phyloP scores from a whole-genome alignment of 305 asterid genomes.

The Fraxinus floribunda region DNA sequence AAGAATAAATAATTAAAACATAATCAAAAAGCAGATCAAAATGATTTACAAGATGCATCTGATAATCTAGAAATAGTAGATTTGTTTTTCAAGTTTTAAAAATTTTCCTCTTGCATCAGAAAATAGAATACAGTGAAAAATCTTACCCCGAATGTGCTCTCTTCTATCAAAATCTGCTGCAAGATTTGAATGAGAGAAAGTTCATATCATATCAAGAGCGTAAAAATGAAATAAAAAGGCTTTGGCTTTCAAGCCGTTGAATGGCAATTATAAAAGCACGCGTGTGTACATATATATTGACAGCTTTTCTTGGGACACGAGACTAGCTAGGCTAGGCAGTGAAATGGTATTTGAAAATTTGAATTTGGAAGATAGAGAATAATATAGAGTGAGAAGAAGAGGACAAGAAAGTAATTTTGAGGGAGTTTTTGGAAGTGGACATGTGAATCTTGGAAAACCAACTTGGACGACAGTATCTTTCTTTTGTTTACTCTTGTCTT shows the following conservation, averaged over 20 bases:
- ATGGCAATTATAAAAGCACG: background rate
- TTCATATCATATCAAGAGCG: background rate
- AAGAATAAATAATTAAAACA: background rate
- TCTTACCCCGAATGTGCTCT: slow-evolving; percentile 14
- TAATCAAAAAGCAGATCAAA: background rate
- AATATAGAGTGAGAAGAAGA: background rate
- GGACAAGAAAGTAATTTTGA: background rate
- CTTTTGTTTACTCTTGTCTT: slow-evolving; percentile 11
- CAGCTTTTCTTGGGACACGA: slow-evolving; percentile 36
- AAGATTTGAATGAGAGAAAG: background rate
- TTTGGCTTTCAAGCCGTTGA: slow-evolving; percentile 21
- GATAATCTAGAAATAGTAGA: background rate
- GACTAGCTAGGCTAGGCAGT: slow-evolving; percentile 22
- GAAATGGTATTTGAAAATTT: slow-evolving; percentile 47
- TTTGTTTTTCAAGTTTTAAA: background rate
- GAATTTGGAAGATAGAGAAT: slow-evolving; percentile 35
- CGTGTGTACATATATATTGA: slow-evolving; percentile 16
- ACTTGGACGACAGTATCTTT: slow-evolving; percentile 35
- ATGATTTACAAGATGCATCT: background rate
- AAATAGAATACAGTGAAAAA: background rate
- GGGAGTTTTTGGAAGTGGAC: slow-evolving; percentile 36
- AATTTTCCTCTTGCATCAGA: background rate
- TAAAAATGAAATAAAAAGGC: slow-evolving; percentile 20
- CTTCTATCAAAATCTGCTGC: background rate
- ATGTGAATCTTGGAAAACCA: slow-evolving; percentile 38